Base-by-base conservation (phyloP, 441 rosid species). In the Hura crepitans region DNA sequence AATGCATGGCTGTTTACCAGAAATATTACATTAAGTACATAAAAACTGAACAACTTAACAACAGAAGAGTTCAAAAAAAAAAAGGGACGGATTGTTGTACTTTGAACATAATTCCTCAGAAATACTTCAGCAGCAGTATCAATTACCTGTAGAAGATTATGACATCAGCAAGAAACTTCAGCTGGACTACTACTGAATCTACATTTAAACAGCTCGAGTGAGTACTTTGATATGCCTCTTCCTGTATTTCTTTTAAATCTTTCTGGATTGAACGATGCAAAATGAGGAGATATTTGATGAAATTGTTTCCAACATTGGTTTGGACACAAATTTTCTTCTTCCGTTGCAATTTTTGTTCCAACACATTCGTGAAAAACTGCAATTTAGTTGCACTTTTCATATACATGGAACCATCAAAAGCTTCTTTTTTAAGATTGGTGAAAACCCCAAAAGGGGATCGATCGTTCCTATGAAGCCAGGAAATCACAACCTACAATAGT, bases 121-220 rank as follows among this genome's bases (percentile, higher is more conserved):
- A 60, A 15, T 3, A 10, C 71, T 73, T 13, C 55, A 58, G 46
- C 51, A 74, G 76, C 64, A 33, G 51, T 49, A 47, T 31, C 75
- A 59, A 17, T 58, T 88, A 93, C 97, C 96, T 81, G 77, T 91
- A 88, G 76, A 88, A 86, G 75, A 81, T 80, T 74, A 91, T 74
- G 65, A 93, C 83, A 81, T 89, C 90, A 18, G 82, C 81, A 62
- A 89, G 85, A 74, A 93, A 88, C 74, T 88, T 89, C 65, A 91
- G 68, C 64, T 81, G 83, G 76, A 75, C 80, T 68, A 85, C 62
- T 12, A 81, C 54, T 58, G 85, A 72, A 50, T 77, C 76, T 37
- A 83, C 70, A 73, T 83, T 75, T 57, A 71, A 55, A 72, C 70
- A 65, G 73, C 54, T 80, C 54, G 84, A 78, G 33, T 55, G 67